Evolutionary conservation across 176 grass and related monocot species (phyloP), one percentile per base, ranked within the genome.

Genomic region (Juncus inflexus): DNA sequence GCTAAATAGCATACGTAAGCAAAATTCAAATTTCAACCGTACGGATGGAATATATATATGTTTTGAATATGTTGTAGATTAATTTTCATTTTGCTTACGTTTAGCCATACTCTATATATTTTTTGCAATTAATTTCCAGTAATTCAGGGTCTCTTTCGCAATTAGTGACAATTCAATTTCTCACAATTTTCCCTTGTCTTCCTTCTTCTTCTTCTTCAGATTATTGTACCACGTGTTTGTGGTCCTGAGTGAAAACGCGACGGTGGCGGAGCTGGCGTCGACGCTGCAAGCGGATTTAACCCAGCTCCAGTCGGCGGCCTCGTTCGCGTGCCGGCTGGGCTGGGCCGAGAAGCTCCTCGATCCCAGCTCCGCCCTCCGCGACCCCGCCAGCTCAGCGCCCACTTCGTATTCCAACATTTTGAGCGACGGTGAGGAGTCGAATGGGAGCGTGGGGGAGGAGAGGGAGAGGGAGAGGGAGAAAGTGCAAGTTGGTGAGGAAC

Each of bases 391-490:
- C 16, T 39, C 66, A 9, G 74, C 43, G 60, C 77, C 54, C 63
- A 63, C 61, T 11, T 96, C 71, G 62, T 77, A 75, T 45, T 56
- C 65, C 73, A 91, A 75, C 54, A 88, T 97, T 79, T 73, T 97
- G 52, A 97, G 92, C 66, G 92, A 97, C 79, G 92, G 91, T 61
- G 92, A 97, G 63, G 87, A 97, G 73, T 97, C 92, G 51, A 91
- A 91, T 91, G 65, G 62, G 75, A 97, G 87, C 75, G 70, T 86
- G 66, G 86, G 65, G 70, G 89, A 84, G 61, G 92, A 97, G 75
- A 97, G 83, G 66, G 86, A 69, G 70, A 91, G 87, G 61, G 92
- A 97, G 75, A 97, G 86, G 58, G 91, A 84, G 39, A 66, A 63
- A 59, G 77, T 73, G 42, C 92, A 91, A 8, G 69, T 78, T 39